phyloP scores from a whole-genome alignment of 148 eudicot species.

The Agrostemma githago region DNA sequence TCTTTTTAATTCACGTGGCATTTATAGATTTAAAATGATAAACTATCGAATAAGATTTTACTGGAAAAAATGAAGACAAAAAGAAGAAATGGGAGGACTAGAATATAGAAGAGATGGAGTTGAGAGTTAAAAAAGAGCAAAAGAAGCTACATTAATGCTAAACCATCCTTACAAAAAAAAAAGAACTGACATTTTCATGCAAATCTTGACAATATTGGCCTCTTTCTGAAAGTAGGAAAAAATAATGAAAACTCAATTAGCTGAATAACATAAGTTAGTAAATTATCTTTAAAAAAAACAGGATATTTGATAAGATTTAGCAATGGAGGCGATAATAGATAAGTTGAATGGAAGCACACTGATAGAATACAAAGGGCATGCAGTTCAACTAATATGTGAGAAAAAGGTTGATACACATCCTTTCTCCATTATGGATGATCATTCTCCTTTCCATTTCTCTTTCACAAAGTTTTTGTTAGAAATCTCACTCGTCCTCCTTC shows the following conservation, averaged over 20 bases:
- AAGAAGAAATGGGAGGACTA: slow-evolving; percentile 7
- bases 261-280: no score
- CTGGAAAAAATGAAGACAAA: neutral
- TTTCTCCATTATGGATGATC: slow-evolving; percentile 36
- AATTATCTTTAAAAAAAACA: no score
- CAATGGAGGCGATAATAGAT: slow-evolving; percentile 6
- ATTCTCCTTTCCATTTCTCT: slow-evolving; percentile 43
- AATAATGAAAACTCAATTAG: no score
- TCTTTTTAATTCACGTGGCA: neutral
- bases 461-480: slow-evolving; percentile 49
- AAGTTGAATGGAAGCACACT: slow-evolving; percentile 19
- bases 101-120: neutral
- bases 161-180: slow-evolving; percentile 24
- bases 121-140: slow-evolving; percentile 14
- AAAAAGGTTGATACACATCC: slow-evolving; percentile 22
- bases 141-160: slow-evolving; percentile 33
- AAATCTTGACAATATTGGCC: neutral
- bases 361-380: slow-evolving; percentile 12
- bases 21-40: neutral
- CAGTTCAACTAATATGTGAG: slow-evolving; percentile 30
- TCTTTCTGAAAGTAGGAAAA: neutral
- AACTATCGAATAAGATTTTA: neutral
- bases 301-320: neutral
- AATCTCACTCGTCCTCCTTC: slow-evolving; percentile 33
- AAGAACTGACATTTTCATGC: neutral